phyloP scores from a whole-genome alignment of 2,329 filamentous ascomycete genomes.

The Coleophoma eucalyptorum region DNA sequence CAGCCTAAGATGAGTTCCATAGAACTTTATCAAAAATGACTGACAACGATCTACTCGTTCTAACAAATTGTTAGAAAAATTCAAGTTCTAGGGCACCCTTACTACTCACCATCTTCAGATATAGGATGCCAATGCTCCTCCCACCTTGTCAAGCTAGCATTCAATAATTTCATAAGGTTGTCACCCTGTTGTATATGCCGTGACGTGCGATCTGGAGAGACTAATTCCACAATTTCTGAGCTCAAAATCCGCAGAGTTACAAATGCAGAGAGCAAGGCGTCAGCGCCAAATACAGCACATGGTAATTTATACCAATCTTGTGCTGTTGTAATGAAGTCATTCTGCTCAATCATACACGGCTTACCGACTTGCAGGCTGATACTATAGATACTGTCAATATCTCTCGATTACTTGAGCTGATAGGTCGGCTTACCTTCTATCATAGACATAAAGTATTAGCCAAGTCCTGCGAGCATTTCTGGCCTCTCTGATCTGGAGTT shows the following conservation, averaged over 20 bases:
- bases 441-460: constrained; percentile 35
- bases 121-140: constrained; percentile 12
- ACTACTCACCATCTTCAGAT: constrained; percentile 17
- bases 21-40: constrained; percentile 33
- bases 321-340: constrained; percentile 31
- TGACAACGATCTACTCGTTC: constrained; percentile 23
- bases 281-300: constrained; percentile 26
- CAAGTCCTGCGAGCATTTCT: constrained; percentile 33
- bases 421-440: constrained; percentile 28
- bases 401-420: not conserved
- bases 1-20: constrained; percentile 33
- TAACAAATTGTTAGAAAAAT: constrained; percentile 1
- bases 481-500: constrained; percentile 20
- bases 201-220: constrained; percentile 4
- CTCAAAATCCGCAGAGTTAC: constrained; percentile 31
- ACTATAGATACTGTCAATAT: constrained; percentile 13
- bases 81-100: constrained; percentile 12
- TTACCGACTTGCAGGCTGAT: constrained; percentile 37
- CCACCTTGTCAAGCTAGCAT: constrained; percentile 12
- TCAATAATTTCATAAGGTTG: constrained; percentile 10
- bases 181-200: constrained; percentile 2
- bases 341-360: constrained; percentile 37
- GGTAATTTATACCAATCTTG: constrained; percentile 30
- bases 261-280: constrained; percentile 32
- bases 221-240: constrained; percentile 28